Evolutionary conservation across 306 rosid genomes (phyloP).

Genomic region (Prunus salicina): DNA sequence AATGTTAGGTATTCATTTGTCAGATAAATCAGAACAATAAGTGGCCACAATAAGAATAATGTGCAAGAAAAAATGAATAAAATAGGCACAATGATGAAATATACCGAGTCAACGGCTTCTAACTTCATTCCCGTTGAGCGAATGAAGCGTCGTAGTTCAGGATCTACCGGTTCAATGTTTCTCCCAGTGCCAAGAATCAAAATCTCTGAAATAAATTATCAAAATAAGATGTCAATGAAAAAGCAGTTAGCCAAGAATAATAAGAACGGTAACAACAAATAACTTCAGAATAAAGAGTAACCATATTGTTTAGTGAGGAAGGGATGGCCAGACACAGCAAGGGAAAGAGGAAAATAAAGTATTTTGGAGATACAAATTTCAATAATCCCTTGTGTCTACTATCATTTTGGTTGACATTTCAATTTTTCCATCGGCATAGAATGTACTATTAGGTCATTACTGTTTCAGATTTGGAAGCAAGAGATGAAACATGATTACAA

Average conservation of each 20-base stretch:
- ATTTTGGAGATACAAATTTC: background rate
- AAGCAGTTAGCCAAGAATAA: slow-evolving; percentile 2
- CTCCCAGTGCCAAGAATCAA: slow-evolving; percentile 82
- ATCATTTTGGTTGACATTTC: background rate
- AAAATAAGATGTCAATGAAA: slow-evolving; percentile 11
- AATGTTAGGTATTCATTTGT: background rate
- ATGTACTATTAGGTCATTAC: background rate
- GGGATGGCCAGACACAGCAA: background rate
- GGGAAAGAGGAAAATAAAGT: background rate
- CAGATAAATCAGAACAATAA: background rate
- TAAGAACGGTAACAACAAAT: background rate
- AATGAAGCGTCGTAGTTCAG: slow-evolving; percentile 57
- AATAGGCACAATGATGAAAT: background rate
- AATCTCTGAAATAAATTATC: slow-evolving; percentile 60
- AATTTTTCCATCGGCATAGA: background rate
- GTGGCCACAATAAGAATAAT: background rate
- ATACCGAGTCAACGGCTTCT: slow-evolving; percentile 83
- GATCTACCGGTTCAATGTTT: slow-evolving; percentile 62
- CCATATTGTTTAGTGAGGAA: background rate
- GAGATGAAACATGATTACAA: background rate
- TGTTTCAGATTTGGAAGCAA: background rate
- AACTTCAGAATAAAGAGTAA: background rate
- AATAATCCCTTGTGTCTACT: background rate
- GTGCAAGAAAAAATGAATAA: background rate
- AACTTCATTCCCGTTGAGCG: slow-evolving; percentile 83